Base-by-base conservation (phyloP, 2,329 filamentous ascomycete species). In the Sordariomycetes sp. region DNA sequence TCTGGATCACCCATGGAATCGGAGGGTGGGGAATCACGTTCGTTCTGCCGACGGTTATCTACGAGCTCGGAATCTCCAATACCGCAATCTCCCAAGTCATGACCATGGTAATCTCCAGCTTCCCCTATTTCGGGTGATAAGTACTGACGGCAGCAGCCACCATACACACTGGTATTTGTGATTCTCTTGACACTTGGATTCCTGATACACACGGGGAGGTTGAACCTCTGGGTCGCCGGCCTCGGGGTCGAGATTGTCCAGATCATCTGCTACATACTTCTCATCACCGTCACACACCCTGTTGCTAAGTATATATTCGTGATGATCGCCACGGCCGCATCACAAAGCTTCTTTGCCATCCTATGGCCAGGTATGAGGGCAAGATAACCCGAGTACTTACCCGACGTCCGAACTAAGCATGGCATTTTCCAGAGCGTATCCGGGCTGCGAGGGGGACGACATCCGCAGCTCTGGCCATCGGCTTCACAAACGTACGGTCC, bases 301-400 rank as follows among this genome's bases (percentile, higher is more conserved):
- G 45, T 69, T 1, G 71, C 66, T 0, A 72, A 70, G 54, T 71
- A 73, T 58, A 61, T 72, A 13, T 68, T 73, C 52, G 66, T 72
- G n/a, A 70, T 68, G 58, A 63, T 72, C 25, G 70, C 70, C 3
- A 70, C 69, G 2, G 67, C 70, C 0, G 70, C 67, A 5, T 69
- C 68, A 0, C 67, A 69, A 32, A 68, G 67, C 8, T 70, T 73
- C 58, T 70, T 69, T 57, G 67, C 70, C 1, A 68, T 72, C 52
- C 63, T 73, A 8, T 73, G 69, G 70, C 71, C 70, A 8, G 64
- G 61, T 64, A 57, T 60, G 60, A 36, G 32, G 3, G 17, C 20
- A n/a, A 13, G 8, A 24, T n/a, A 12, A 20, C 28, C 4, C 8
- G 22, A 54, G 8, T 56, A 32, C 20, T 25, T n/a, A 28, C 1